phyloP scores from a whole-genome alignment of 2,329 filamentous ascomycete genomes.

The Spiromastix sp. region DNA sequence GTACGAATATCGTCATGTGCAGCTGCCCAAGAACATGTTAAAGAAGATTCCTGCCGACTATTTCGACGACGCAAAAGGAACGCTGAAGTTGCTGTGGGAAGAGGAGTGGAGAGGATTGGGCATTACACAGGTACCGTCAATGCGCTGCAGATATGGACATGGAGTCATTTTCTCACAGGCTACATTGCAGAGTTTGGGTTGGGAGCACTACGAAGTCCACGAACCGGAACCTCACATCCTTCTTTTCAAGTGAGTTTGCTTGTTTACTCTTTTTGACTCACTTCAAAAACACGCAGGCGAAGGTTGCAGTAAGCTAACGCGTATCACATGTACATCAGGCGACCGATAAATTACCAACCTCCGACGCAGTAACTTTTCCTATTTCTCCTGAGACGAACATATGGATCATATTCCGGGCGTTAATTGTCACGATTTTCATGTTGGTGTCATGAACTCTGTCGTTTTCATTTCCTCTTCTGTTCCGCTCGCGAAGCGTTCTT shows the following conservation, averaged over 20 bases:
- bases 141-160: background rate
- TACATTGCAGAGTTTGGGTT: constrained; percentile 69
- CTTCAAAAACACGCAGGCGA: no score
- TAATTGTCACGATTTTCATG: no score
- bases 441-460: constrained; percentile 5
- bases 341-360: constrained; percentile 75
- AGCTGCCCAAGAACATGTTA: constrained; percentile 95
- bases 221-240: constrained; percentile 97
- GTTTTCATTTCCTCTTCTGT: no score
- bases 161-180: background rate
- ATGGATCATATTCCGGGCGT: no score
- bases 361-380: constrained; percentile 28
- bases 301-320: no score
- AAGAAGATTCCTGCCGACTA: constrained; percentile 94
- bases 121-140: constrained; percentile 80
- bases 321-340: constrained; percentile 48
- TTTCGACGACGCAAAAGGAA: constrained; percentile 79
- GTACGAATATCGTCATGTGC: constrained; percentile 95
- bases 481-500: no score
- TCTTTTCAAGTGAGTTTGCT: constrained; percentile 64
- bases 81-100: constrained; percentile 92
- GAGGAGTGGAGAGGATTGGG: constrained; percentile 96
- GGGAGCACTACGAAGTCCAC: constrained; percentile 99
- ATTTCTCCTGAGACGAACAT: constrained; percentile 8
- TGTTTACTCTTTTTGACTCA: no score